Conservation (phyloP, 306 rosid species). For the Geum urbanum region DNA sequence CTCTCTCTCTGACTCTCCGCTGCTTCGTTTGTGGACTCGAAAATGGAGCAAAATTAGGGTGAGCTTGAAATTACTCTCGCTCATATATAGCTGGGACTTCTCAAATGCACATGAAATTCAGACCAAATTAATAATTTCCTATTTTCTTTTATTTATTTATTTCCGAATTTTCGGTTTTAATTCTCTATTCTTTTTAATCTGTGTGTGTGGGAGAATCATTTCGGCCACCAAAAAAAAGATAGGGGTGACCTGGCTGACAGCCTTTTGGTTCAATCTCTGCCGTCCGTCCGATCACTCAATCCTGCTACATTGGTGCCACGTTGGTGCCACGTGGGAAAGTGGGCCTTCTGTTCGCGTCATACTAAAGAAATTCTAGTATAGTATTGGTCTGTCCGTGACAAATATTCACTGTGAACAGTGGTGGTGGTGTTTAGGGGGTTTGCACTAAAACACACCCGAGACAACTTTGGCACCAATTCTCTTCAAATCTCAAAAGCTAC, state of each 20-base stretch:
- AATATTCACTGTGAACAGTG: neutral
- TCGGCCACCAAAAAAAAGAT: slow-evolving; percentile 39
- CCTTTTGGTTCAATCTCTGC: slow-evolving; percentile 16
- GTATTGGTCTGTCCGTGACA: slow-evolving; percentile 6
- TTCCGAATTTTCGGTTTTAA: neutral
- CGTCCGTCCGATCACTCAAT: slow-evolving; percentile 23
- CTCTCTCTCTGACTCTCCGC: neutral
- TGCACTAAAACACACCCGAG: neutral
- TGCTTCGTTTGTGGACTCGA: slow-evolving; percentile 1
- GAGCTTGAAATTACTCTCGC: neutral
- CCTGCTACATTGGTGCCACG: too few relatives aligned
- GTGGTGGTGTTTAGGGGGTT: neutral
- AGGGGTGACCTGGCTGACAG: slow-evolving; percentile 45
- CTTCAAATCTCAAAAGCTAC: neutral
- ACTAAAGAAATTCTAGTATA: neutral
- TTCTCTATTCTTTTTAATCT: neutral
- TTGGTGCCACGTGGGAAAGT: neutral
- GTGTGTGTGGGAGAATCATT: slow-evolving; percentile 31
- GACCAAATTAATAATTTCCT: slow-evolving; percentile 18
- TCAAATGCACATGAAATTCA: slow-evolving; percentile 38
- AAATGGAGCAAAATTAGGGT: slow-evolving; percentile 22
- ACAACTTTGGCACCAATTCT: neutral
- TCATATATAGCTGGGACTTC: slow-evolving; percentile 24
- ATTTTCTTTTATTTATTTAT: neutral
- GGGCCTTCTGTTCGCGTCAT: neutral